Evolutionary conservation across 495 filamentous ascomycete species (phyloP).

Genomic region (Filosporella fistucella): DNA sequence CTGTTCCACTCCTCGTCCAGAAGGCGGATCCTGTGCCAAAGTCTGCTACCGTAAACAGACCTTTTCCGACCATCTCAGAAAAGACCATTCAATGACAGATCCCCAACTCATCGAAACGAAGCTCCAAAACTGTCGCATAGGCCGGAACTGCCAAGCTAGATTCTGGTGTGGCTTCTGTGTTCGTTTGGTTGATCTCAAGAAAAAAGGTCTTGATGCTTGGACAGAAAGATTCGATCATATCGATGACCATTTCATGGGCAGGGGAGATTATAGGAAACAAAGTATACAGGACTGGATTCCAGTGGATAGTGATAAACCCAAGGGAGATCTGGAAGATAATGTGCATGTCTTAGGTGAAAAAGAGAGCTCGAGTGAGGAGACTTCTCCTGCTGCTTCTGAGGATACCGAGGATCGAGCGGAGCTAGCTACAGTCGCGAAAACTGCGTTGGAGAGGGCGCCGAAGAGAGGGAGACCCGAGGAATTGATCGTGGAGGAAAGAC

Average conservation of each 20-base stretch:
- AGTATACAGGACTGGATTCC: conserved; percentile 15
- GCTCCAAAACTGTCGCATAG: conserved; percentile 53
- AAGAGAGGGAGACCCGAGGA: not conserved
- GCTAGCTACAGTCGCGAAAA: not conserved
- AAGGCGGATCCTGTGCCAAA: conserved; percentile 42
- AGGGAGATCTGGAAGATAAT: not conserved
- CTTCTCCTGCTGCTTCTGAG: not conserved
- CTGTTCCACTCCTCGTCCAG: conserved; percentile 46
- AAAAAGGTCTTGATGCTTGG: conserved; percentile 53
- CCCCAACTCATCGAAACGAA: conserved; percentile 25
- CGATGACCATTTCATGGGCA: conserved; percentile 62
- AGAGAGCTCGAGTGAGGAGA: not conserved
- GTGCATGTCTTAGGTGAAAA: no score
- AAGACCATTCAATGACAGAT: conserved; percentile 43
- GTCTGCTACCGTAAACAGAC: conserved; percentile 56
- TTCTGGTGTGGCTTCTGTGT: conserved; percentile 93
- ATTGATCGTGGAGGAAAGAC: not conserved
- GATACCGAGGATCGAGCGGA: not conserved
- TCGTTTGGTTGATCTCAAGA: conserved; percentile 50
- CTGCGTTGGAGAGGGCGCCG: not conserved
- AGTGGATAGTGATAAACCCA: conserved; percentile 7
- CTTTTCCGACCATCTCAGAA: conserved; percentile 55
- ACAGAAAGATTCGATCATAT: conserved; percentile 85
- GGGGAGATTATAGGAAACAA: conserved; percentile 18
- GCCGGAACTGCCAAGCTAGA: conserved; percentile 57